Percentiles rank a stretch among this genome's conserved stretches.
Conservation (phyloP, 176 grass and related monocot species). For the Aegilops bicornis region DNA sequence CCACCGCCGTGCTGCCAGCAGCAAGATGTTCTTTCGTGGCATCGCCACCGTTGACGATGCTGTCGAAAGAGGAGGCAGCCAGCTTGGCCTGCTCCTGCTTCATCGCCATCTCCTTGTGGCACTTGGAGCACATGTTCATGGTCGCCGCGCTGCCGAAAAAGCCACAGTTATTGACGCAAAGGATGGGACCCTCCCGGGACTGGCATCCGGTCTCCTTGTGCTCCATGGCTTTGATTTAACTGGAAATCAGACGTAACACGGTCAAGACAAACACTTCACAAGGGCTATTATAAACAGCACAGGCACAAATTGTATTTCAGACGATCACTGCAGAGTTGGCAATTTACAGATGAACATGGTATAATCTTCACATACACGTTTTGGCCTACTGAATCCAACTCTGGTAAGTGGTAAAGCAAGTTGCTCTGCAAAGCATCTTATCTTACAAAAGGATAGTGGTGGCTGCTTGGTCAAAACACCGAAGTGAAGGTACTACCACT, state of each 20-base stretch:
- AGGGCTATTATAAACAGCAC: neutral
- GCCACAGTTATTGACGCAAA: slow-evolving; percentile 96
- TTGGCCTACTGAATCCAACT: neutral
- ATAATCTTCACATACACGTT: neutral
- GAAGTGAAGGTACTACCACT: neutral
- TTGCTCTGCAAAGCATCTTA: slow-evolving; percentile 1
- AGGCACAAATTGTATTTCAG: neutral
- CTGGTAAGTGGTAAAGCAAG: too few relatives aligned
- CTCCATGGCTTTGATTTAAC: slow-evolving; percentile 62
- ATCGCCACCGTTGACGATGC: slow-evolving; percentile 66
- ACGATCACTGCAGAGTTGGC: neutral
- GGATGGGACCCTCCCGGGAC: slow-evolving; percentile 73
- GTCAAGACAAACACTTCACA: neutral
- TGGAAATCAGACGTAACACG: slow-evolving; percentile 21
- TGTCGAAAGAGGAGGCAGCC: slow-evolving; percentile 82
- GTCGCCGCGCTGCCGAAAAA: slow-evolving; percentile 86
- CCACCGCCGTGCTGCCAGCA: slow-evolving; percentile 20
- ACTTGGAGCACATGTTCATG: slow-evolving; percentile 99
- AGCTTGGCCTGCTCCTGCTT: slow-evolving; percentile 78
- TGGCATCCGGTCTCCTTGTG: slow-evolving; percentile 91
- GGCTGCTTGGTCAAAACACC: slow-evolving; percentile 16
- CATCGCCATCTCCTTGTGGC: slow-evolving; percentile 82
- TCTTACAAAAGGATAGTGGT: neutral
- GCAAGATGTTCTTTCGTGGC: slow-evolving; percentile 41
- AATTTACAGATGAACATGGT: neutral